Percentiles rank a stretch among this genome's conserved stretches.
phyloP scores from a whole-genome alignment of 179 eudicot genomes.

The Pouteria campechiana region DNA sequence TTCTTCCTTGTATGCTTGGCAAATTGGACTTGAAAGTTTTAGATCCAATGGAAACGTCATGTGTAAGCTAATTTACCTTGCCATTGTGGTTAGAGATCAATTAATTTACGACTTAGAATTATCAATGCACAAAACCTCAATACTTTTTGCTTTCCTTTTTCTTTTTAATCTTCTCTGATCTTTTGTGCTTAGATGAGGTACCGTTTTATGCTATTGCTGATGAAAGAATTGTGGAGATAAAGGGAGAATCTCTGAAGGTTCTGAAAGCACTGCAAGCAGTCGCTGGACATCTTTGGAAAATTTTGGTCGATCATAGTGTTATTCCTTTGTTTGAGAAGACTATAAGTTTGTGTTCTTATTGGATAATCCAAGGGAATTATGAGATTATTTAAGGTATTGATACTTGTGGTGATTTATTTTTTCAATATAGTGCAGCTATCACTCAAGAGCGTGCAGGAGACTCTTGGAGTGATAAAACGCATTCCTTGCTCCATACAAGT shows the following conservation, averaged over 20 bases:
- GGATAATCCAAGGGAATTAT: neutral
- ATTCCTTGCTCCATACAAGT: slow-evolving; percentile 17
- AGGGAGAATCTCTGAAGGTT: slow-evolving; percentile 76
- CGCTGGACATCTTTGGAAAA: slow-evolving; percentile 76
- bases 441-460: slow-evolving; percentile 49
- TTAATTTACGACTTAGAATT: too few relatives aligned
- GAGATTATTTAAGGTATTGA: neutral
- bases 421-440: slow-evolving; percentile 39
- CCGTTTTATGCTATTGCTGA: slow-evolving; percentile 54
- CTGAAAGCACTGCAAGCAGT: slow-evolving; percentile 66
- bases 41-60: too few relatives aligned
- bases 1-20: too few relatives aligned
- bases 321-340: slow-evolving; percentile 70
- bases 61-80: too few relatives aligned
- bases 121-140: too few relatives aligned
- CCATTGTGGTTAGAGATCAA: too few relatives aligned
- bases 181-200: slow-evolving; percentile 56
- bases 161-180: too few relatives aligned
- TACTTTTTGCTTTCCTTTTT: too few relatives aligned
- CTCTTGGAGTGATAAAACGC: slow-evolving; percentile 54
- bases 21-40: too few relatives aligned
- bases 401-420: neutral
- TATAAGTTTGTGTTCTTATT: slow-evolving; percentile 31
- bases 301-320: slow-evolving; percentile 77
- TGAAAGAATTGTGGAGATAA: slow-evolving; percentile 74